Base-by-base conservation (phyloP, 2,329 filamentous ascomycete species). In the Aureobasidium lini region DNA sequence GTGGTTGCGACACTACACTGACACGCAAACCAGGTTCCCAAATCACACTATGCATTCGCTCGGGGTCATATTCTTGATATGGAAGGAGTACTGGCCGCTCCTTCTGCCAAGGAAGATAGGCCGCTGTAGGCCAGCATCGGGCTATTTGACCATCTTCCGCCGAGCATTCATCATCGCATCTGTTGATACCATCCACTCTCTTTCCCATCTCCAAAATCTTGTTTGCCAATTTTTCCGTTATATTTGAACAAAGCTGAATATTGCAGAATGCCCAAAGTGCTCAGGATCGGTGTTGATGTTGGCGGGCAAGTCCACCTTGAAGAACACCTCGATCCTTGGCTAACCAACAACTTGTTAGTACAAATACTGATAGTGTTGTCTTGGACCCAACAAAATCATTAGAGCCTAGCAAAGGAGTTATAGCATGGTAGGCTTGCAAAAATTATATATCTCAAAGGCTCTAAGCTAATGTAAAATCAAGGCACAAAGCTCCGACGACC, bases 401-500 rank as follows among this genome's bases (percentile, higher is more conserved):
- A 34, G 53, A 57, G 32, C 42, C 53, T 15, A 18, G 32, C 16
- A 57, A 57, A 16, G 53, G 53, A 4, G 34, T 57, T n/a, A 18
- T 57, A 31, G 53, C 53, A 36, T 57, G 53, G 53, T 57, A 37
- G 16, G 13, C 23, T 16, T 18, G 29, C 16, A n/a, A 29, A 9
- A 29, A 11, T 2, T 4, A 44, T 4, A 2, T 23, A 13, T 23
- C 23, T 23, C 23, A 44, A 2, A 13, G 1, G 11, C 42, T 46
- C 1, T n/a, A 31, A n/a, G 34, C 49, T 42, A 18, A 53, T 7
- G 5, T n/a, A 2, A 16, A 4, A 6, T 3, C 6, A 39, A 57
- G 53, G 53, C 53, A 57, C 32, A 57, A 57, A 57, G 31, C 53
- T 18, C 53, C 53, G 9, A 57, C 53, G 6, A 57, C 53, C 23